A percentile compares a stretch with the other conserved stretches of the same genome.
phyloP scores from a whole-genome alignment of 2,329 filamentous ascomycete genomes.

The Fusarium paranaense region DNA sequence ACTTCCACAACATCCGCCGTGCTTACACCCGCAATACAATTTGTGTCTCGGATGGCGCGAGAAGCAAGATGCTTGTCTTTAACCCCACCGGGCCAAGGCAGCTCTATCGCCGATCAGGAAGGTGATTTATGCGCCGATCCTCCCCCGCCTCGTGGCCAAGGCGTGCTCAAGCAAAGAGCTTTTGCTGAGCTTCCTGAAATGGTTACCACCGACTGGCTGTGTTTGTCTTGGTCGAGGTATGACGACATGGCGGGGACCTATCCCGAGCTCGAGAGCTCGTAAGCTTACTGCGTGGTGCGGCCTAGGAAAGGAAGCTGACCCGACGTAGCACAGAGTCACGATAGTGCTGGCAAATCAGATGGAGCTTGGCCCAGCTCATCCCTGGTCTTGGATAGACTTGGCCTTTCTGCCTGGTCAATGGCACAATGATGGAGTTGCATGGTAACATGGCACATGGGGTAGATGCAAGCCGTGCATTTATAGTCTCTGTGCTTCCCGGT shows the following conservation, averaged over 20 bases:
- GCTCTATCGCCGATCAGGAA: constrained; percentile 27
- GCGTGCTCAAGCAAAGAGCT: not conserved
- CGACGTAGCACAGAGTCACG: constrained; percentile 1
- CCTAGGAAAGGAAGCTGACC: constrained; percentile 26
- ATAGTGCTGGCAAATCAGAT: constrained; percentile 26
- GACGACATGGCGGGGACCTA: constrained; percentile 34
- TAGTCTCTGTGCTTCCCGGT: constrained; percentile 16
- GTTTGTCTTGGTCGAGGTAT: constrained; percentile 10
- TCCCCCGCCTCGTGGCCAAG: constrained; percentile 27
- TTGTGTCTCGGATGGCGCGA: not conserved
- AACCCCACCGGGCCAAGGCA: constrained; percentile 20
- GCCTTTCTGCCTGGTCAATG: constrained; percentile 15
- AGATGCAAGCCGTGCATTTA: constrained; percentile 32
- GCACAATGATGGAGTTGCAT: constrained; percentile 24
- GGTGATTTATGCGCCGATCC: constrained; percentile 18
- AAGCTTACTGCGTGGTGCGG: constrained; percentile 23
- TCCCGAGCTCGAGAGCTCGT: constrained; percentile 24
- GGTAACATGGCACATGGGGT: constrained; percentile 25
- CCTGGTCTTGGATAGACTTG: constrained; percentile 3
- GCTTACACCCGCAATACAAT: not conserved
- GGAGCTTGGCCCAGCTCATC: not conserved
- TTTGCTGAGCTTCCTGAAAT: constrained; percentile 25
- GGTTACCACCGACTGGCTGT: constrained; percentile 19
- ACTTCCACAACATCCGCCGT: not conserved
- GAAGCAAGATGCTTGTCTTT: not conserved